These are phyloP conservation scores for Danielia reshetovae DNA, from an alignment of 805 yeast genomes.

Conservation along the genomic window DNA sequence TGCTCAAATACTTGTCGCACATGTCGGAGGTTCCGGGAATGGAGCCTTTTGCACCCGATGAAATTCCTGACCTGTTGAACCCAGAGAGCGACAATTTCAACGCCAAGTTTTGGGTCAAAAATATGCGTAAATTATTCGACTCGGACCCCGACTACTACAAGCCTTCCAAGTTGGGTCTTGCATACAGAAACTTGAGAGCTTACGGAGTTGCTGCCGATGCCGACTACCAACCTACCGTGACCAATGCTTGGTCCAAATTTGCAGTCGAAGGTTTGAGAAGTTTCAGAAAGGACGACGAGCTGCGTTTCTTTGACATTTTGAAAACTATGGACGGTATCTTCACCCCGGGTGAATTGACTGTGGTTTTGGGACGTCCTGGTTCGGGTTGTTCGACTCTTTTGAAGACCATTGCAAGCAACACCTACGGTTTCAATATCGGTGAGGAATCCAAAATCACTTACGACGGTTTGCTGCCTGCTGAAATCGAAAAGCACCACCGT, in stretches of 20 bases:
- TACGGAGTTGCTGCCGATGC: constrained; percentile 65
- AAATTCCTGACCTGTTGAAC: constrained; percentile 34
- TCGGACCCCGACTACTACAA: constrained; percentile 38
- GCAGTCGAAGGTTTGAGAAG: constrained; percentile 16
- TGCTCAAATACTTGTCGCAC: constrained; percentile 40
- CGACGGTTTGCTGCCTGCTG: constrained; percentile 51
- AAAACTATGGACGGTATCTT: constrained; percentile 65
- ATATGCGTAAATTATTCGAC: constrained; percentile 8
- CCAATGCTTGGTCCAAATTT: constrained; percentile 28
- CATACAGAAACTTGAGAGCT: constrained; percentile 56
- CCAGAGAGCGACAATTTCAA: constrained; percentile 58
- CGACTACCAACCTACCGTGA: constrained; percentile 60
- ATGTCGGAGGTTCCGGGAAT: constrained; percentile 32
- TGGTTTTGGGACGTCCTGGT: constrained; percentile 78
- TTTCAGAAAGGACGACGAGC: constrained; percentile 11
- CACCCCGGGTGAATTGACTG: constrained; percentile 61
- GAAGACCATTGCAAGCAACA: constrained; percentile 60
- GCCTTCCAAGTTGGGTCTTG: constrained; percentile 57
- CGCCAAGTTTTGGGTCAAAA: constrained; percentile 53
- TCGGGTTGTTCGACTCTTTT: constrained; percentile 72
- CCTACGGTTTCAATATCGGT: constrained; percentile 55
- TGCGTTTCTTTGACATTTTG: constrained; percentile 44
- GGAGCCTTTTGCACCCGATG: constrained; percentile 10
- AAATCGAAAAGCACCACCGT: constrained; percentile 49
- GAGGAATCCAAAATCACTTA: constrained; percentile 45